phyloP scores from a whole-genome alignment of 208 protist genomes.

The Phytomonas francai region DNA sequence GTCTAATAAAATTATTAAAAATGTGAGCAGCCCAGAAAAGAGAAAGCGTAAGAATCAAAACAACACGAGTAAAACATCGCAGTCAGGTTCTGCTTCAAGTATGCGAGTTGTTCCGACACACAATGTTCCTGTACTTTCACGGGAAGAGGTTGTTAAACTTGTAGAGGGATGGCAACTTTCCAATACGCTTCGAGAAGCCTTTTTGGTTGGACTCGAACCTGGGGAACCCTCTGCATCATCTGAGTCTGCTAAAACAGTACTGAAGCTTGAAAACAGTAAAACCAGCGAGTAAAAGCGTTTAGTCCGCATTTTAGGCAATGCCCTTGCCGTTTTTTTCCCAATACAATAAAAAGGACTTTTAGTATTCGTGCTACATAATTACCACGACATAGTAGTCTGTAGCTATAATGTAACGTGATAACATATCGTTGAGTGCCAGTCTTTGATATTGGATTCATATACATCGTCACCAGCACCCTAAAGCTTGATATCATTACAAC shows the following conservation, averaged over 20 bases:
- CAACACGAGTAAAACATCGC: background rate
- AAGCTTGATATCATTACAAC: background rate
- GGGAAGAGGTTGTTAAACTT: background rate
- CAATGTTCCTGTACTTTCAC: conserved; percentile 7
- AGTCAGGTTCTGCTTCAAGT: background rate
- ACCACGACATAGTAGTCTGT: background rate
- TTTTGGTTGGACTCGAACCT: conserved; percentile 4
- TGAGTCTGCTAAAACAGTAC: background rate
- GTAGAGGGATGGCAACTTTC: conserved; percentile 1
- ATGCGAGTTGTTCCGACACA: conserved; percentile 4
- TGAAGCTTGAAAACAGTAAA: background rate
- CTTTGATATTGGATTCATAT: background rate
- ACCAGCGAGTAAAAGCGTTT: background rate
- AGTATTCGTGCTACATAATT: background rate
- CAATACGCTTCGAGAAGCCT: conserved; percentile 1
- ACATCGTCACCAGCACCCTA: background rate
- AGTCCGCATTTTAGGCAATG: background rate
- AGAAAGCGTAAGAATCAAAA: conserved; percentile 5
- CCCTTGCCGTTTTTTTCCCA: background rate
- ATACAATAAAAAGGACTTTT: background rate
- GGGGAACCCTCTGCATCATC: background rate
- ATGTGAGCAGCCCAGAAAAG: background rate
- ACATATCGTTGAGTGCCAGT: background rate
- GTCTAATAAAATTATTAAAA: background rate
- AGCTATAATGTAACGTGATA: background rate